phyloP scores from a whole-genome alignment of 768 basidiomycete genomes.

The Vararia minispora region DNA sequence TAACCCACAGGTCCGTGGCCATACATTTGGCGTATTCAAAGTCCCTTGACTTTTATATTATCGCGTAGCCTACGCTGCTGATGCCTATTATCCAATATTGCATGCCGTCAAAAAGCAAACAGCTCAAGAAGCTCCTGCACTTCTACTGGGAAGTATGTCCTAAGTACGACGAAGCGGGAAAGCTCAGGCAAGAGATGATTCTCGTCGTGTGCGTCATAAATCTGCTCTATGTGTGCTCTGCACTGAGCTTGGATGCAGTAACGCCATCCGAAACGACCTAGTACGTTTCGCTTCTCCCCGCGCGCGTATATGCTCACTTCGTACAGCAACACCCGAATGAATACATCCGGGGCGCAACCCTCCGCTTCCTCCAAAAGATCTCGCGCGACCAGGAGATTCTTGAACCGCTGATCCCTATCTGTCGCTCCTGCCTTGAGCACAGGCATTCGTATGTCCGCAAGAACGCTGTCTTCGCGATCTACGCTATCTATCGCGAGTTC shows the following conservation, averaged over 20 bases:
- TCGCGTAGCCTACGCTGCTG: slow-evolving; percentile 67
- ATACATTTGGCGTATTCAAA: background rate
- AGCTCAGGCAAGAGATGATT: slow-evolving; percentile 99
- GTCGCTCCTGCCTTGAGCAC: slow-evolving; percentile 91
- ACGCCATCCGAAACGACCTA: slow-evolving; percentile 95
- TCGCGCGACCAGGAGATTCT: slow-evolving; percentile 86
- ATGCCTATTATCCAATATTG: slow-evolving; percentile 99
- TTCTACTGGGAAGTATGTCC: slow-evolving; percentile 98
- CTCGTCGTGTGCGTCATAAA: slow-evolving; percentile 77
- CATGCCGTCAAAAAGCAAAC: slow-evolving; percentile 90
- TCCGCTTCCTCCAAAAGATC: slow-evolving; percentile 94
- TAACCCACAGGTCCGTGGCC: slow-evolving; percentile 64
- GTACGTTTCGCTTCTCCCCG: slow-evolving; percentile 32
- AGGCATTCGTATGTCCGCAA: slow-evolving; percentile 97
- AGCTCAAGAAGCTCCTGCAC: slow-evolving; percentile 92
- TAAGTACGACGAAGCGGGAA: slow-evolving; percentile 93
- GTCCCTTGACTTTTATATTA: slow-evolving; percentile 2
- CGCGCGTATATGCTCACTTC: slow-evolving; percentile 3
- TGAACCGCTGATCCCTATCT: slow-evolving; percentile 91
- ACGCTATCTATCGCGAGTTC: slow-evolving; percentile 88
- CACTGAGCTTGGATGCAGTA: slow-evolving; percentile 34
- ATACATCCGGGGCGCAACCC: slow-evolving; percentile 96
- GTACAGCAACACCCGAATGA: slow-evolving; percentile 96
- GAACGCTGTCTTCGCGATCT: slow-evolving; percentile 95
- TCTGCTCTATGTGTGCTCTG: slow-evolving; percentile 2